Evolutionary conservation across 257 asterid species (phyloP).

Genomic region (Solanum habrochaites): DNA sequence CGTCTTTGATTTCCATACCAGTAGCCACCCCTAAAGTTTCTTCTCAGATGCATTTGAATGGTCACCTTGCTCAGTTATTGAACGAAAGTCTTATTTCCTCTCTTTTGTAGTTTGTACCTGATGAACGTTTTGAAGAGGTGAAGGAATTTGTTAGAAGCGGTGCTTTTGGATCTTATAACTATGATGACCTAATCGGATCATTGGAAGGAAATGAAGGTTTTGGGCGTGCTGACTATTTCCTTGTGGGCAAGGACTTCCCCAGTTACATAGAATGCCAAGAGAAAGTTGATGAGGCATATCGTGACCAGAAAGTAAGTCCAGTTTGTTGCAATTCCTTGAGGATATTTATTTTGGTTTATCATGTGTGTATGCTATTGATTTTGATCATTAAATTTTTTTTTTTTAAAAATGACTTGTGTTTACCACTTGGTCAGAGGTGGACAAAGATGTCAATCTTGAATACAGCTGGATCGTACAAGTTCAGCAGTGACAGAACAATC

Average conservation of each 20-base stretch:
- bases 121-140: constrained; percentile 59
- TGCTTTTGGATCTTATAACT: constrained; percentile 52
- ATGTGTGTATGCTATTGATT: background rate
- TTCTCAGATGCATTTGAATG: background rate
- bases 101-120: constrained; percentile 60
- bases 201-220: constrained; percentile 84
- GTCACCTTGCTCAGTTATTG: background rate
- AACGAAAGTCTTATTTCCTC: background rate
- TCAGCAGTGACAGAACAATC: constrained; percentile 84
- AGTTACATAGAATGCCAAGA: constrained; percentile 87
- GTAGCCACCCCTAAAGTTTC: background rate
- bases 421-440: constrained; percentile 41
- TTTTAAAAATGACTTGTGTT: background rate
- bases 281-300: constrained; percentile 68
- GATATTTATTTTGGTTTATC: background rate
- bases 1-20: background rate
- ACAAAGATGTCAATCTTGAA: constrained; percentile 79
- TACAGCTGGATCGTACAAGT: constrained; percentile 69
- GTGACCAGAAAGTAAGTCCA: constrained; percentile 44
- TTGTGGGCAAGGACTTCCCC: constrained; percentile 85
- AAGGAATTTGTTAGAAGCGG: constrained; percentile 53
- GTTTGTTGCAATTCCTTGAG: background rate
- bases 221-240: constrained; percentile 80
- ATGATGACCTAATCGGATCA: constrained; percentile 53
- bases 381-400: background rate